phyloP scores from a whole-genome alignment of 2,329 filamentous ascomycete genomes.

The Clonostachys sp. region DNA sequence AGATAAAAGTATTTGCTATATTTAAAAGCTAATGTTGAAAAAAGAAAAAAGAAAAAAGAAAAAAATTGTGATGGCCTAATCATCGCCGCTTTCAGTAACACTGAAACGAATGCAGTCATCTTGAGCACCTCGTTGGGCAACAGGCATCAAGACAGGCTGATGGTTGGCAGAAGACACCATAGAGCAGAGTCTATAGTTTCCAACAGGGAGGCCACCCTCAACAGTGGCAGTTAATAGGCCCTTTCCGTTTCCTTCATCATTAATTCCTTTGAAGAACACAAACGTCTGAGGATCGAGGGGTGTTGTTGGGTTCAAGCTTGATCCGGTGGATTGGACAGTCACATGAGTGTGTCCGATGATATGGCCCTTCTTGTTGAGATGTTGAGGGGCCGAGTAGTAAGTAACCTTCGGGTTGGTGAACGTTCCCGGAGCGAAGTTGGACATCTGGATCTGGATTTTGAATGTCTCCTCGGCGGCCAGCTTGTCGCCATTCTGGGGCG shows the following conservation, averaged over 20 bases:
- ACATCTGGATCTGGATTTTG: conserved; percentile 44
- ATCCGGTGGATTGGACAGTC: conserved; percentile 51
- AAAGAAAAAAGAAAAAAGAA: too few species aligned
- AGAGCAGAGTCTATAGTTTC: conserved; percentile 62
- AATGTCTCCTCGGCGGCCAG: conserved; percentile 43
- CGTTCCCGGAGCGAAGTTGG: conserved; percentile 49
- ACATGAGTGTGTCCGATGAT: conserved; percentile 58
- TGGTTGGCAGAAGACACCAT: conserved; percentile 62
- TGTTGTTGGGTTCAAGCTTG: conserved; percentile 40
- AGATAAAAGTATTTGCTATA: too few species aligned
- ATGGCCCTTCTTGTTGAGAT: conserved; percentile 38
- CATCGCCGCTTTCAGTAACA: conserved; percentile 22
- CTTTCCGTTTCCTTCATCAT: conserved; percentile 52
- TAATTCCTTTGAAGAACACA: conserved; percentile 64
- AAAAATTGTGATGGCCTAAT: too few species aligned
- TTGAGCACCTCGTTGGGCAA: conserved; percentile 62
- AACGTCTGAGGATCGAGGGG: conserved; percentile 50
- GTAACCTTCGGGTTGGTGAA: conserved; percentile 57
- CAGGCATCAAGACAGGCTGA: conserved; percentile 61
- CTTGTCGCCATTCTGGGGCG: conserved; percentile 46
- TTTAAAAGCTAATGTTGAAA: too few species aligned
- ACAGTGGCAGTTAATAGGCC: conserved; percentile 50
- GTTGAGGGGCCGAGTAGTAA: conserved; percentile 58
- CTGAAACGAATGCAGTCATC: conserved; percentile 61
- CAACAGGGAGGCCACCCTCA: conserved; percentile 51